A percentile compares a stretch with the other conserved stretches of the same genome.
These are phyloP conservation scores for Trichophaea hybrida DNA, from an alignment of 2,329 filamentous ascomycete species.

Conservation along the genomic window DNA sequence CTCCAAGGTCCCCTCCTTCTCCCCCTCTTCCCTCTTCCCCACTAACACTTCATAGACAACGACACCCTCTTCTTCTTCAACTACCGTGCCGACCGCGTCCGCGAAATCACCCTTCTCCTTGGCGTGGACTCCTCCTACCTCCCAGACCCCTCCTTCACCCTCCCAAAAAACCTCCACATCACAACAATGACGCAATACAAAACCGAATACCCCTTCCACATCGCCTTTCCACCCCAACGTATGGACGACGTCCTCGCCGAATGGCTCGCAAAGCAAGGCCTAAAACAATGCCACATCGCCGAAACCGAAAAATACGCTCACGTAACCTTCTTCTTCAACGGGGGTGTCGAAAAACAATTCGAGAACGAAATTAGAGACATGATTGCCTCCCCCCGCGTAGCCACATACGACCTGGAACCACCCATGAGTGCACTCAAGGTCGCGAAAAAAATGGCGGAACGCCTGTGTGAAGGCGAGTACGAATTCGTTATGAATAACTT, in stretches of 20 bases:
- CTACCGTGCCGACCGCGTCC: constrained; percentile 95
- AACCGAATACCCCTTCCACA: constrained; percentile 75
- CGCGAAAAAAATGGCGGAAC: constrained; percentile 76
- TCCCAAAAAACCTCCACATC: constrained; percentile 66
- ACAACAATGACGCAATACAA: constrained; percentile 99
- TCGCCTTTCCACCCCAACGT: constrained; percentile 85
- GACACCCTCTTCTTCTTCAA: constrained; percentile 99
- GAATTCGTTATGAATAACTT: constrained; percentile 99
- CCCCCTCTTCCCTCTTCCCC: constrained; percentile 4
- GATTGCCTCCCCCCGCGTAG: constrained; percentile 85
- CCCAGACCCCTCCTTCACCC: constrained; percentile 68
- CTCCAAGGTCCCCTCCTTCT: constrained; percentile 51
- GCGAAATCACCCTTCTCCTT: constrained; percentile 88
- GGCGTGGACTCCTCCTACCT: constrained; percentile 83
- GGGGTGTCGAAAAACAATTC: constrained; percentile 93
- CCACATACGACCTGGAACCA: constrained; percentile 87
- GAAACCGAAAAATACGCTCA: constrained; percentile 99
- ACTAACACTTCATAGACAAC: constrained; percentile 44
- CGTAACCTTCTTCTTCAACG: constrained; percentile 82
- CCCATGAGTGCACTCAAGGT: constrained; percentile 92
- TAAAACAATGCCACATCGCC: constrained; percentile 89
- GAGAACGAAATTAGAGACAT: constrained; percentile 82
- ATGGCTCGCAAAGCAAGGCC: constrained; percentile 76
- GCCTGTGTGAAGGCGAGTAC: constrained; percentile 70
- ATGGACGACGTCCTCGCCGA: constrained; percentile 99